These are phyloP conservation scores for Salvia splendens DNA, from an alignment of 257 asterid genomes.

Conservation along the genomic window DNA sequence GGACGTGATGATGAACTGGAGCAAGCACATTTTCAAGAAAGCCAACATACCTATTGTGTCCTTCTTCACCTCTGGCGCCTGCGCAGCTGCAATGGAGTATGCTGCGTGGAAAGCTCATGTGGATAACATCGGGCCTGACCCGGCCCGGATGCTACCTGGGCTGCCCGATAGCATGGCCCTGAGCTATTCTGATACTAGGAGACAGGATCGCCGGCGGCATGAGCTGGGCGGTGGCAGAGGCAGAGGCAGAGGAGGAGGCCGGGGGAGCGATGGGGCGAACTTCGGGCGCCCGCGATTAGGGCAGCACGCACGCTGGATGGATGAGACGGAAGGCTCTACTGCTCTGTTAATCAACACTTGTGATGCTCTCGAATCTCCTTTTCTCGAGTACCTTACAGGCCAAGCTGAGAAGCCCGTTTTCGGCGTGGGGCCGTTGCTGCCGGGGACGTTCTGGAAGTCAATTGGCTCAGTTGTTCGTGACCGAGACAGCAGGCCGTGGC, in stretches of 20 bases:
- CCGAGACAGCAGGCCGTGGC: conserved; percentile 46
- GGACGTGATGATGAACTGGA: conserved; percentile 81
- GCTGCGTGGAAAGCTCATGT: conserved; percentile 60
- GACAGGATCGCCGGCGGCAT: conserved; percentile 25
- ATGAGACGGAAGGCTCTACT: conserved; percentile 48
- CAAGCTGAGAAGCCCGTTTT: conserved; percentile 48
- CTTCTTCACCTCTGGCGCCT: conserved; percentile 69
- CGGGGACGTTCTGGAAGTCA: conserved; percentile 57
- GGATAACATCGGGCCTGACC: conserved; percentile 44
- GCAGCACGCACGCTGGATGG: conserved; percentile 53
- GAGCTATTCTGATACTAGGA: conserved; percentile 42
- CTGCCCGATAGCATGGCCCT: conserved; percentile 57
- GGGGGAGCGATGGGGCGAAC: conserved; percentile 35
- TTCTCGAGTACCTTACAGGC: conserved; percentile 45
- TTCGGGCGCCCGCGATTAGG: conserved; percentile 49
- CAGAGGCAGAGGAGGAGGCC: conserved; percentile 5
- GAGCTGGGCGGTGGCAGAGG: conserved; percentile 14
- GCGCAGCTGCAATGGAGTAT: conserved; percentile 60
- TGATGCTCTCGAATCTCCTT: conserved; percentile 51
- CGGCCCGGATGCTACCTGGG: conserved; percentile 43
- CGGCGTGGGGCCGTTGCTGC: conserved; percentile 68
- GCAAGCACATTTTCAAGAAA: conserved; percentile 52
- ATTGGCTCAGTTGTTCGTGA: conserved; percentile 46
- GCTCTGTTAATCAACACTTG: conserved; percentile 65
- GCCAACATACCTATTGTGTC: conserved; percentile 46